phyloP scores from a whole-genome alignment of 2,329 filamentous ascomycete species.

The Colletotrichum cordylinicola region DNA sequence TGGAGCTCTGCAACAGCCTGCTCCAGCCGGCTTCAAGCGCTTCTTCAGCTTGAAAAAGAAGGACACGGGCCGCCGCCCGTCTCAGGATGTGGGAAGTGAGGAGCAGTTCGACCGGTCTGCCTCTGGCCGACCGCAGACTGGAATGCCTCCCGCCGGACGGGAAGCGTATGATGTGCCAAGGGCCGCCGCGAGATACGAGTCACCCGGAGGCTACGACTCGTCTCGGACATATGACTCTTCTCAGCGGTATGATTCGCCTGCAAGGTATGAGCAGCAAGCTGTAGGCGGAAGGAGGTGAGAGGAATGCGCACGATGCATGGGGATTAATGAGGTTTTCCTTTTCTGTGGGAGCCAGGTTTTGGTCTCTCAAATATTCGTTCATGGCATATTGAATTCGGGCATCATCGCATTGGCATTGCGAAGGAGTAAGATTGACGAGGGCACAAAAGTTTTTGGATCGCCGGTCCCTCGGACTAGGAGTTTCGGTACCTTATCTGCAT shows the following conservation, averaged over 20 bases:
- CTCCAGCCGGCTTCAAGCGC: slow-evolving; percentile 47
- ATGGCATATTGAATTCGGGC: not conserved
- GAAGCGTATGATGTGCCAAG: slow-evolving; percentile 13
- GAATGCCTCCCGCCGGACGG: slow-evolving; percentile 14
- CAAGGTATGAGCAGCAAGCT: slow-evolving; percentile 1
- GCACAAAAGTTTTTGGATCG: slow-evolving; percentile 2
- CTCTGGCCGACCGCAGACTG: not conserved
- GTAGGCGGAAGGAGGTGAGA: not conserved
- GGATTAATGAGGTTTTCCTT: not conserved
- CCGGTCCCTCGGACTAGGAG: not conserved
- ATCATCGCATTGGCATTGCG: not conserved
- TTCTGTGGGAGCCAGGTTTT: not conserved
- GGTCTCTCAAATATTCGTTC: not conserved
- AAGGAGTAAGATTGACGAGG: slow-evolving; percentile 6
- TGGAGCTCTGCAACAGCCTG: slow-evolving; percentile 25
- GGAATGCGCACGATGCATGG: not conserved
- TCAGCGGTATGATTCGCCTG: slow-evolving; percentile 8
- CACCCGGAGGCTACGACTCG: slow-evolving; percentile 8
- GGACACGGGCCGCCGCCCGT: not conserved
- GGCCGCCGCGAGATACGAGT: slow-evolving; percentile 2
- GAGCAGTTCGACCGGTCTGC: not conserved
- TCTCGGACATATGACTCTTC: slow-evolving; percentile 3
- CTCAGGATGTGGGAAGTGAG: not conserved
- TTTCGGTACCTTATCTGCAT: slow-evolving; percentile 6
- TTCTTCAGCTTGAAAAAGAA: slow-evolving; percentile 50